Base-by-base conservation (phyloP, 495 filamentous ascomycete genomes). In the Bathelium albidoporum region DNA sequence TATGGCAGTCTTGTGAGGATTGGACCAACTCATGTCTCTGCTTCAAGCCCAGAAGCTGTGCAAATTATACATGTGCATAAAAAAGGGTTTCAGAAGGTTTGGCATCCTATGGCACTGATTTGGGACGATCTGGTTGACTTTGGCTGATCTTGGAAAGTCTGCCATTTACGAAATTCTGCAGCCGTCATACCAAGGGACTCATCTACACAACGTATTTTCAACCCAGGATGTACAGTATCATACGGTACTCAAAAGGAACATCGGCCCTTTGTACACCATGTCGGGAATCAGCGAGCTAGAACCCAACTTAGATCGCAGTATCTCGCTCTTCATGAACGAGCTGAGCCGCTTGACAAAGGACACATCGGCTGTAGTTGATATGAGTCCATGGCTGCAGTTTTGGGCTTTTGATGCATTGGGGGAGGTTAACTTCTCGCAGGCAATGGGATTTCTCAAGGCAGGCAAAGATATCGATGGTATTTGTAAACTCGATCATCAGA, bases 1-100 rank as follows among this genome's bases (percentile, higher is more conserved):
- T 82, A 85, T 68, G 85, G 84, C 0, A 71, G 74, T 1, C 69
- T 80, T 1, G 84, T 88, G 29, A 78, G 83, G 1, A 71, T 86
- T 12, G 84, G 83, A 0, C 83, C 84, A 0, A 77, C 81, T 36
- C 74, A 76, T 32, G 71, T 87, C 11, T 84, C 79, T 59, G 75
- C 85, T 10, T 70, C 77, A 36, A 41, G 36, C 36, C 36, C 1
- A 41, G 36, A 41, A 41, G 36, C 36, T 18, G 10, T 41, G 36
- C 36, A 41, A 10, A 18, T 18, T 18, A 1, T 41, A 41, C 36
- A 41, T 18, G 1, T 41, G 9, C 36, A 41, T 41, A 41, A 41
- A 18, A 41, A 41, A 41, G 36, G 36, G 18, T 41, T 41, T 41
- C 36, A 41, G 36, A 41, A 41, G 36, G 36, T 41, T 10, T 18